phyloP scores from a whole-genome alignment of 768 basidiomycete species.

The Strobilomyces echinocephalus region DNA sequence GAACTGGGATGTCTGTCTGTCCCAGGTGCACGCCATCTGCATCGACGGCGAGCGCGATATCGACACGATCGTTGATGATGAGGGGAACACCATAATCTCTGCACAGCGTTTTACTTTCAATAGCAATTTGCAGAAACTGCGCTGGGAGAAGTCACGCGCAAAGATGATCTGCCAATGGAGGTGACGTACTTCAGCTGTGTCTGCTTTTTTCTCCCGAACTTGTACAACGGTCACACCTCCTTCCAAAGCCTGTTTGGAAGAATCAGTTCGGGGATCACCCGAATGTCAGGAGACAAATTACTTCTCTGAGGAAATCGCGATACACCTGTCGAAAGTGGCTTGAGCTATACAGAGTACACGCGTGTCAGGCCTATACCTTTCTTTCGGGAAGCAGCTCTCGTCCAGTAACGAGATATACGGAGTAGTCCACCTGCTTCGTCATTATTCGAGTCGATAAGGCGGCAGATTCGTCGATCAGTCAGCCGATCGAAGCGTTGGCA shows the following conservation, averaged over 20 bases:
- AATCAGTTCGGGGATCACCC: background rate
- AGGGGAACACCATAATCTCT: slow-evolving; percentile 74
- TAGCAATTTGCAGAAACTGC: slow-evolving; percentile 76
- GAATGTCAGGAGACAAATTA: slow-evolving; percentile 21
- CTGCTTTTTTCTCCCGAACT: slow-evolving; percentile 77
- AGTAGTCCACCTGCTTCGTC: slow-evolving; percentile 45
- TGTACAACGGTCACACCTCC: slow-evolving; percentile 92
- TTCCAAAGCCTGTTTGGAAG: slow-evolving; percentile 54
- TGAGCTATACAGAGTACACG: background rate
- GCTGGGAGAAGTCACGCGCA: background rate
- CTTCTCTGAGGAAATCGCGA: slow-evolving; percentile 70
- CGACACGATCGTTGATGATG: slow-evolving; percentile 84
- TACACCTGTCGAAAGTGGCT: slow-evolving; percentile 47
- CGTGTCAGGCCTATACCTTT: slow-evolving; percentile 45
- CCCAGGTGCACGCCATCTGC: slow-evolving; percentile 86
- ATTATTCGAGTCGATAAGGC: too few relatives aligned
- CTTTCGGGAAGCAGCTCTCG: slow-evolving; percentile 69
- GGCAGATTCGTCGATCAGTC: too few relatives aligned
- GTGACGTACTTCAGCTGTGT: slow-evolving; percentile 68
- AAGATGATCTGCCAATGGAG: background rate
- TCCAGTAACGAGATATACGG: slow-evolving; percentile 86
- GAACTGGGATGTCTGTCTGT: slow-evolving; percentile 78
- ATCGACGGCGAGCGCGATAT: slow-evolving; percentile 74
- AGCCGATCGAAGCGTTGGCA: background rate
- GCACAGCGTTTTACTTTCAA: slow-evolving; percentile 64